Base-by-base conservation (phyloP, 495 filamentous ascomycete genomes). In the Tuber aestivum region DNA sequence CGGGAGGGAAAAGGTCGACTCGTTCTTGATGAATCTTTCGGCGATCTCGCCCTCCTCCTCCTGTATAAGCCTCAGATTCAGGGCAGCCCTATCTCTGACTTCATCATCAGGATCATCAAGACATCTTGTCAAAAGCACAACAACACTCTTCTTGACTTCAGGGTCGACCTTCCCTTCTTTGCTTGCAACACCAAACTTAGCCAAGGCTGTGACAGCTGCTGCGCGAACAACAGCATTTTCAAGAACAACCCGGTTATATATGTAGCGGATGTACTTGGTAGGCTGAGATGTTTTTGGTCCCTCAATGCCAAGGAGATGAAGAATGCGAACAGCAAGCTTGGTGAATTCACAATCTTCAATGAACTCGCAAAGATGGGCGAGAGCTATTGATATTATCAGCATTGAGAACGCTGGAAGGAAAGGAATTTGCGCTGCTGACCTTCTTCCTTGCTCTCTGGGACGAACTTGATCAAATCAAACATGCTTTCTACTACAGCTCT, bases 291-390 rank as follows among this genome's bases (percentile, higher is more conserved):
- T 98, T 87, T 94, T 96, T 44, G 96, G 96, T 32, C 95, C 96
- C 86, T 99, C 95, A 38, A 92, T 87, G 79, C 96, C 95, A 44
- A 99, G 89, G 41, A 98, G 88, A 85, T 98, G 95, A 50, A 99
- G 86, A 76, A 98, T 94, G 69, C 96, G 90, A 70, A 99, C 95
- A 48, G 96, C 95, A 72, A 99, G 88, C 85, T 99, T 99, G 27
- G 95, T 97, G 84, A 97, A 99, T 82, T 99, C 95, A 87, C 95
- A 99, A 83, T 99, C 95, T 84, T 99, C 95, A 78, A 99, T 98
- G 84, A 99, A 99, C 83, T 99, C 95, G 85, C 95, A 97, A 23
- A 99, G 89, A 83, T 97, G 95, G 21, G 94, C 93, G 48, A 99
- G 90, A 35, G 96, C 94, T 89, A 74, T 42, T 3, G 35, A 50